Percentiles rank a stretch among this genome's conserved stretches.
Conservation (phyloP, 768 basidiomycete species). For the Tricholoma hemisulphureum region DNA sequence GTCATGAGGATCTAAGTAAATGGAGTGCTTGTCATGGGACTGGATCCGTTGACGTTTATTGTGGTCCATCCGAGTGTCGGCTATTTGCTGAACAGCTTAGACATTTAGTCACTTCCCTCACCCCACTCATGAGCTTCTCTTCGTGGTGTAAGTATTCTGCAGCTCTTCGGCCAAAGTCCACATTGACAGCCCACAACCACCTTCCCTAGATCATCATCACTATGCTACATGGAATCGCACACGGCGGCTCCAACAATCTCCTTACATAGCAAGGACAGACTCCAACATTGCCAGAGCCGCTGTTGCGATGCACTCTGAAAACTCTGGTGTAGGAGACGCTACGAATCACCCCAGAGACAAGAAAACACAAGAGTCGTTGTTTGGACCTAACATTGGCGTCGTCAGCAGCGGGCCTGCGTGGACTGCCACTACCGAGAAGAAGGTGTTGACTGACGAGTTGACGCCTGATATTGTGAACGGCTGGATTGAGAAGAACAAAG, state of each 20-base stretch:
- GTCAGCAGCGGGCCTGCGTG: slow-evolving; percentile 67
- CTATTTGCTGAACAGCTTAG: slow-evolving; percentile 6
- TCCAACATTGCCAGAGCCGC: slow-evolving; percentile 48
- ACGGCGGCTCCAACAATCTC: slow-evolving; percentile 48
- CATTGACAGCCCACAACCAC: slow-evolving; percentile 3
- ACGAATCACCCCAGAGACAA: slow-evolving; percentile 40
- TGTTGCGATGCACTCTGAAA: slow-evolving; percentile 42
- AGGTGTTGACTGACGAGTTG: slow-evolving; percentile 61
- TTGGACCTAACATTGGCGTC: slow-evolving; percentile 88
- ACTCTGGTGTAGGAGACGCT: slow-evolving; percentile 13
- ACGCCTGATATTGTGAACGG: slow-evolving; percentile 76
- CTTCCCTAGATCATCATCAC: slow-evolving; percentile 40
- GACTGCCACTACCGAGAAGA: slow-evolving; percentile 67
- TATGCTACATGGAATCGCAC: slow-evolving; percentile 61
- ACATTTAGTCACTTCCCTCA: slow-evolving; percentile 7
- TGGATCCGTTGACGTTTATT: not conserved
- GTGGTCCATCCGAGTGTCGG: slow-evolving; percentile 7
- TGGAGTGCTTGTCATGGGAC: too few relatives aligned
- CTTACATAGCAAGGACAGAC: slow-evolving; percentile 50
- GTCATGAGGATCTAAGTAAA: too few relatives aligned
- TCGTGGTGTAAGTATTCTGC: slow-evolving; percentile 35
- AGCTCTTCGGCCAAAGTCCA: not conserved
- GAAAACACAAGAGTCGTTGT: slow-evolving; percentile 77
- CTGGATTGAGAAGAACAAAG: slow-evolving; percentile 88
- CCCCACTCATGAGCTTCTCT: slow-evolving; percentile 22